Conservation (phyloP, 768 basidiomycete genomes). For the Mycena albidolilacea region DNA sequence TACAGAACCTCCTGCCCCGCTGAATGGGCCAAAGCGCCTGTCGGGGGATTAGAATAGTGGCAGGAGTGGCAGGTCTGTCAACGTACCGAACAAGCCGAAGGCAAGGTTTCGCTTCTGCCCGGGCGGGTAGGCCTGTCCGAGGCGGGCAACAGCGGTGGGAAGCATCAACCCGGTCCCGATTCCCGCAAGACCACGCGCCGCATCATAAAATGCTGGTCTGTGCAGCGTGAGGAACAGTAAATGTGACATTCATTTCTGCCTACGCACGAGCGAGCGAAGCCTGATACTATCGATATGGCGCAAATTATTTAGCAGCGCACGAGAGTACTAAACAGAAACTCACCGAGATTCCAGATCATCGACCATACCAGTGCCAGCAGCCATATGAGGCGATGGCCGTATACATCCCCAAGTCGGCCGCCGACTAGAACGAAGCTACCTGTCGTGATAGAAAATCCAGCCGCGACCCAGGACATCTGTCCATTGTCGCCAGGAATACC, state of each 20-base stretch:
- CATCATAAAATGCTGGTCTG: slow-evolving; percentile 23
- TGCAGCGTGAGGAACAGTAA: neutral
- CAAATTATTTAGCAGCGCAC: neutral
- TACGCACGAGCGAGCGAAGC: slow-evolving; percentile 22
- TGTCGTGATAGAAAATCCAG: slow-evolving; percentile 22
- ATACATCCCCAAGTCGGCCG: slow-evolving; percentile 21
- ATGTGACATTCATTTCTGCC: neutral
- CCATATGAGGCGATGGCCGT: neutral
- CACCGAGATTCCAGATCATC: slow-evolving; percentile 24
- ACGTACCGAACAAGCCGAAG: slow-evolving; percentile 3
- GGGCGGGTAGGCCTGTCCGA: slow-evolving; percentile 20
- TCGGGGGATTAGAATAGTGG: too few relatives aligned
- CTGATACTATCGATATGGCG: slow-evolving; percentile 6
- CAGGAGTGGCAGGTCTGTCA: neutral
- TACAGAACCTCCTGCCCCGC: slow-evolving; percentile 11
- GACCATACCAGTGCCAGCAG: slow-evolving; percentile 6
- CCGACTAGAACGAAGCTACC: slow-evolving; percentile 25
- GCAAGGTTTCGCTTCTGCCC: slow-evolving; percentile 1
- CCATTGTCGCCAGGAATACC: too few relatives aligned
- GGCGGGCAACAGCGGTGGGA: slow-evolving; percentile 20
- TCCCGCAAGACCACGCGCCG: slow-evolving; percentile 17
- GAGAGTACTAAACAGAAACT: neutral
- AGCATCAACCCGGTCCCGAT: slow-evolving; percentile 24
- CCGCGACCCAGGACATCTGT: slow-evolving; percentile 19
- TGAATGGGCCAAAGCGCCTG: slow-evolving; percentile 26